Percentiles rank a stretch among this genome's conserved stretches.
Evolutionary conservation across 345 rosid genomes (phyloP).

Genomic region (Rhodamnia argentea): DNA sequence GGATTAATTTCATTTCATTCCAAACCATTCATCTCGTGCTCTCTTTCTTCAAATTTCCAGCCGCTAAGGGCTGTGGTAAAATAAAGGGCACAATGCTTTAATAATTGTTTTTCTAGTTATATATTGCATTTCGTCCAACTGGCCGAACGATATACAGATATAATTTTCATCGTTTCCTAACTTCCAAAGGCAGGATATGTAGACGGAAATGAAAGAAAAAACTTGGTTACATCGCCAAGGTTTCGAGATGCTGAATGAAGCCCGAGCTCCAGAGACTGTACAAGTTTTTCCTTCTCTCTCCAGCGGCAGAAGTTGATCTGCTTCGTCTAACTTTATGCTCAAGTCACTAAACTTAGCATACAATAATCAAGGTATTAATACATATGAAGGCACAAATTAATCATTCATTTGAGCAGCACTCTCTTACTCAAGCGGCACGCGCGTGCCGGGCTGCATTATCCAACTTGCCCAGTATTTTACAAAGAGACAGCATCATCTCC

Average conservation of each 20-base stretch:
- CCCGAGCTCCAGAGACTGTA: not conserved
- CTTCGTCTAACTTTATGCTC: not conserved
- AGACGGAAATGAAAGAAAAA: too few relatives aligned
- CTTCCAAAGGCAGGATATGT: not conserved
- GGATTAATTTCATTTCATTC: not conserved
- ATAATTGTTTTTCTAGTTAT: not conserved
- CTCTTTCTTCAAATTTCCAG: not conserved
- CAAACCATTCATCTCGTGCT: not conserved
- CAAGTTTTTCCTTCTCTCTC: not conserved
- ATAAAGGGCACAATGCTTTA: not conserved
- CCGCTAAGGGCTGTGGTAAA: too few relatives aligned
- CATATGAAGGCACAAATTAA: not conserved
- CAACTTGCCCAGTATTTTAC: not conserved
- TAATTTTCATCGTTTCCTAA: not conserved
- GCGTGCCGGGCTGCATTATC: not conserved
- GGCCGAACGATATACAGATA: not conserved
- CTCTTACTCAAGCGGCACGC: not conserved
- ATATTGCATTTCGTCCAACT: not conserved
- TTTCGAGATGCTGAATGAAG: not conserved
- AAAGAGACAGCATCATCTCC: not conserved
- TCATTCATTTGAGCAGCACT: not conserved
- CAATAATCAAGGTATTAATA: not conserved
- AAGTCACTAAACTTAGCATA: not conserved
- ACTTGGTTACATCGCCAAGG: too few relatives aligned
- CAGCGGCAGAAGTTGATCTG: not conserved